A percentile compares a stretch with the other conserved stretches of the same genome.
These are phyloP conservation scores for Sextonia rubra DNA, from an alignment of 164 flowering plant species.

Conservation along the genomic window DNA sequence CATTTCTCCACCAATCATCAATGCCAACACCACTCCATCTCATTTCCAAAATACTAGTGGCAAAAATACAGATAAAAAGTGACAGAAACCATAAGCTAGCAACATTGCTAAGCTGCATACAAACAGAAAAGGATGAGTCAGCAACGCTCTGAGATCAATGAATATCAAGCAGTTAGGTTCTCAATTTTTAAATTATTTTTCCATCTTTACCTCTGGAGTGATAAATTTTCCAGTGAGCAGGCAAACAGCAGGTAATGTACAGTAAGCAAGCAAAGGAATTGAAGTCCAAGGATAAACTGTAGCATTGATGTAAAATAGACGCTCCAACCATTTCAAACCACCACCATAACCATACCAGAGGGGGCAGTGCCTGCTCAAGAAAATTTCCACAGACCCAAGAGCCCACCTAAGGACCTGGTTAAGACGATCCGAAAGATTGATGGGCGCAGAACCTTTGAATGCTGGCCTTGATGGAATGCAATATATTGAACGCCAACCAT, in stretches of 20 bases:
- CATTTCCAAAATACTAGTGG: conserved; percentile 57
- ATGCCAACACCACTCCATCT: conserved; percentile 73
- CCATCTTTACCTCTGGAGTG: conserved; percentile 52
- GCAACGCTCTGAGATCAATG: not conserved
- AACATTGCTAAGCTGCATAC: conserved; percentile 51
- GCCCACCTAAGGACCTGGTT: conserved; percentile 73
- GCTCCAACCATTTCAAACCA: conserved; percentile 53
- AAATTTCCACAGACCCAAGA: conserved; percentile 68
- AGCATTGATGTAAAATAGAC: conserved; percentile 56
- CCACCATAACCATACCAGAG: conserved; percentile 70
- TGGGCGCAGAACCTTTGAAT: conserved; percentile 66
- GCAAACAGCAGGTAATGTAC: conserved; percentile 67
- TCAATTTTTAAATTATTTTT: not conserved
- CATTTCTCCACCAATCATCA: conserved; percentile 75
- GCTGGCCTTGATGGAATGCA: conserved; percentile 58
- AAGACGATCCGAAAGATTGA: conserved; percentile 70
- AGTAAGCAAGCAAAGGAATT: conserved; percentile 59
- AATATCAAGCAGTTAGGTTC: not conserved
- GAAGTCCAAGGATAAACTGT: conserved; percentile 62
- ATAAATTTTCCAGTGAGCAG: conserved; percentile 64
- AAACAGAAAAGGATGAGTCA: conserved; percentile 10
- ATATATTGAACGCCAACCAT: conserved; percentile 68
- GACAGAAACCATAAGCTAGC: conserved; percentile 65
- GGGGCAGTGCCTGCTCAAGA: conserved; percentile 68
- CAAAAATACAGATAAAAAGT: conserved; percentile 55